Conservation (phyloP, 1,139 yeast species). For the Saccharomycopsis hybrid region DNA sequence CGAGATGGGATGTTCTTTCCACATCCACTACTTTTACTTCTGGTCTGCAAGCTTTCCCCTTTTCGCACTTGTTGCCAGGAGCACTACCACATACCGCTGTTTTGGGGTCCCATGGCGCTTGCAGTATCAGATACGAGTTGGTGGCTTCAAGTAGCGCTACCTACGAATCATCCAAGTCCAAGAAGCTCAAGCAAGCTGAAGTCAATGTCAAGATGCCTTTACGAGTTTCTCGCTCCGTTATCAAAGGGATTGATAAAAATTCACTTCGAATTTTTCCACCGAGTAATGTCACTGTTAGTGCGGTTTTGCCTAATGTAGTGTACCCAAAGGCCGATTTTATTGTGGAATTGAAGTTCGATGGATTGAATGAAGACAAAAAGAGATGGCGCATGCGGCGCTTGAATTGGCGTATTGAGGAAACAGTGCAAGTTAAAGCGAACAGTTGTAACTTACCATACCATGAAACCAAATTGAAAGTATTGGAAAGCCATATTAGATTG, state of each 20-base stretch:
- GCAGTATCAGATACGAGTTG: slow-evolving; percentile 65
- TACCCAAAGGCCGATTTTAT: slow-evolving; percentile 85
- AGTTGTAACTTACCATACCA: slow-evolving; percentile 49
- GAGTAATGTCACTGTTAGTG: slow-evolving; percentile 80
- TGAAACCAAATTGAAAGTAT: slow-evolving; percentile 37
- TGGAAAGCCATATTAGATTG: slow-evolving; percentile 38
- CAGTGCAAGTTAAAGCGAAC: slow-evolving; percentile 50
- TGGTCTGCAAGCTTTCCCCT: slow-evolving; percentile 85
- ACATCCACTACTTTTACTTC: slow-evolving; percentile 46
- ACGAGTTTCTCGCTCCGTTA: slow-evolving; percentile 68
- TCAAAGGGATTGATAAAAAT: slow-evolving; percentile 79
- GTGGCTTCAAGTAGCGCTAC: slow-evolving; percentile 55
- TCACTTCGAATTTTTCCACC: slow-evolving; percentile 93
- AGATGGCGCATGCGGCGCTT: slow-evolving; percentile 93
- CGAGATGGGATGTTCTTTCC: slow-evolving; percentile 81
- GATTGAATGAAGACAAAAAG: slow-evolving; percentile 49
- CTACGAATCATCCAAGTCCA: slow-evolving; percentile 24
- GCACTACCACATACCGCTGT: slow-evolving; percentile 76
- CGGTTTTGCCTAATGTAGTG: slow-evolving; percentile 80
- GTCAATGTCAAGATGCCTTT: slow-evolving; percentile 56
- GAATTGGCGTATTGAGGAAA: slow-evolving; percentile 88
- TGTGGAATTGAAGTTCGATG: slow-evolving; percentile 74
- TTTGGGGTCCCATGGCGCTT: slow-evolving; percentile 48
- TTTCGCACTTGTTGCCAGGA: slow-evolving; percentile 89
- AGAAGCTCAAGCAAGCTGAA: slow-evolving; percentile 27